Base-by-base conservation (phyloP, 2,329 filamentous ascomycete genomes). In the Juglanconis sp. region DNA sequence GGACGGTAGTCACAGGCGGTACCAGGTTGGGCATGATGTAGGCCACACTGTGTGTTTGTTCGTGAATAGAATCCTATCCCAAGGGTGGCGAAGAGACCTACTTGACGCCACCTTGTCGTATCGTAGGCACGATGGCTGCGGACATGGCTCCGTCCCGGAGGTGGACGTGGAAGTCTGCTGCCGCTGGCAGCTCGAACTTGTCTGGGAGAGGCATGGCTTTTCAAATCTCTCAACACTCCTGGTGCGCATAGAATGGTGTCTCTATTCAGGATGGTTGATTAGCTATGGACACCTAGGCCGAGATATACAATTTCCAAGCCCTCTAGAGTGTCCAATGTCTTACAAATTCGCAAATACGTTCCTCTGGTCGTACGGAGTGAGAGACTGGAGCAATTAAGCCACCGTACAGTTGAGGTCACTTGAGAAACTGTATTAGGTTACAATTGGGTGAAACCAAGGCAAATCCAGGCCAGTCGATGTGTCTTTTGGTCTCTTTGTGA, bases 121-220 rank as follows among this genome's bases (percentile, higher is more conserved):
- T 72, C 17, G 77, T 78, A 42, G 80, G 80, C 49, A 75, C 76
- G 30, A 83, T 81, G 38, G 80, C 68, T 61, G 85, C 77, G 81
- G 88, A 86, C 79, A 87, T 83, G 61, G 82, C 77, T 24, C 82
- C 88, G 72, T 91, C 85, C 35, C 88, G 84, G 66, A 91, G 77
- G 73, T 91, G 88, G 67, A 91, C 88, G 68, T 88, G 86, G 74
- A 89, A 85, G 73, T 90, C 87, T 56, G 87, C 87, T 63, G 85
- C 78, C 30, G 87, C 80, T 53, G 86, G 85, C 68, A 90, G 79
- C 76, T 85, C 80, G 48, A 71, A 69, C 38, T 63, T 68, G 61
- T 72, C 67, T 56, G 68, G 65, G 49, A 74, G 68, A 57, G 68
- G 62, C 71, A 73, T 73, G 46, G 30, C 47, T 50, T 7, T 6